Conservation (phyloP, 768 basidiomycete genomes). For the Xerocomellus chrysenteron region DNA sequence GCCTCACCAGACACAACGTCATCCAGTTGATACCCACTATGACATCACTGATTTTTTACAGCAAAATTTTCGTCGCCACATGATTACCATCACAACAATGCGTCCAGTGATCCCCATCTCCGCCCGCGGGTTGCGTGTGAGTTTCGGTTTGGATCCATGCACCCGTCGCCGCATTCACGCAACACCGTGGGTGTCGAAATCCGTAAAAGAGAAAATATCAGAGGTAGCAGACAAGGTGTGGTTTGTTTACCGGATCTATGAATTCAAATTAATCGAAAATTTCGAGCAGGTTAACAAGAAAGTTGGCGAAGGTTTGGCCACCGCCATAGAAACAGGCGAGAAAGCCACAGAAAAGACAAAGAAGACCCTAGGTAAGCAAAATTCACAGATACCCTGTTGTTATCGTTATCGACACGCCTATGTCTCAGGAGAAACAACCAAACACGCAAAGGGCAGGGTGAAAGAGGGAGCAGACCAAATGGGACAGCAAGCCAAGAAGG, state of each 20-base stretch:
- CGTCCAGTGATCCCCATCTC: background rate
- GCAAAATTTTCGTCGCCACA: background rate
- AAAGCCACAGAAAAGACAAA: slow-evolving; percentile 39
- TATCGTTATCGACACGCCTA: background rate
- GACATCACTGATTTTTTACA: slow-evolving; percentile 12
- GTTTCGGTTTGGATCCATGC: background rate
- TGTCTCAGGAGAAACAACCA: background rate
- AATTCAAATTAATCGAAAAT: background rate
- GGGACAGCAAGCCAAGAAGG: slow-evolving; percentile 15
- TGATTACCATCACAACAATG: background rate
- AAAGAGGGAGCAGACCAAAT: slow-evolving; percentile 3
- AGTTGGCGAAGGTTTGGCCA: slow-evolving; percentile 39
- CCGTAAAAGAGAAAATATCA: slow-evolving; percentile 39
- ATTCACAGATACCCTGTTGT: too few species aligned
- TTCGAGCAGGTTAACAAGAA: slow-evolving; percentile 39
- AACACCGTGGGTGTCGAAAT: slow-evolving; percentile 33
- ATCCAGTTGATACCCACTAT: background rate
- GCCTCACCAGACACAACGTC: background rate
- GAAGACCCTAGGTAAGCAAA: slow-evolving; percentile 32
- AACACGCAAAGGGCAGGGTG: slow-evolving; percentile 2
- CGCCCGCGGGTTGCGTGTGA: background rate
- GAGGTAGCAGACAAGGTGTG: slow-evolving; percentile 39
- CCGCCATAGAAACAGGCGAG: slow-evolving; percentile 43
- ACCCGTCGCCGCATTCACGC: slow-evolving; percentile 29
- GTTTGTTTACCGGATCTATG: background rate